Base-by-base conservation (phyloP, 1,139 yeast species). In the Chernovozyma sophiae-reginae region DNA sequence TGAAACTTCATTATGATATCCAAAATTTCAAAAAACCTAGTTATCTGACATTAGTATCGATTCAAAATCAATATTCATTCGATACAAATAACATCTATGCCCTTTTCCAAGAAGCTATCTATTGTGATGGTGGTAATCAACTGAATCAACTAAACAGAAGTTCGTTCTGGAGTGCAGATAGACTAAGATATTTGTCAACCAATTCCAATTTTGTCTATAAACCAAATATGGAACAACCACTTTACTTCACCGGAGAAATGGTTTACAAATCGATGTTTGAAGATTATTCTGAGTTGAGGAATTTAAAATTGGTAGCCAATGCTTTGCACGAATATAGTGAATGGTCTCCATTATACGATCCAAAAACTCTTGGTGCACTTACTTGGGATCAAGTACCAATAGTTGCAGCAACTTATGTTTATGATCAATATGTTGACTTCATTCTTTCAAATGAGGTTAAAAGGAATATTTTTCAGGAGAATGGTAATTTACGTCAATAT, bases 181-280 rank as follows among this genome's bases (percentile, higher is more conserved):
- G 74, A 35, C 47, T 64, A 26, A 56, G 75, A 34, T 49, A 53
- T 25, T 35, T 39, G 2, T 48, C 56, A 2, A 62, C 53, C 4
- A 56, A 65, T 42, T 46, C 45, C 14, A 38, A 45, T 12, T 68
- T 56, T 44, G 60, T 59, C 1, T 56, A 45, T 37, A 39, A 44
- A 6, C 38, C 36, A 17, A 42, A 41, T 4, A 38, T 16, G 35
- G 10, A 20, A 10, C 23, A 20, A 7, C 59, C 65, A 3, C 57
- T 71, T n/a, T 70, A 53, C 42, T 77, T 77, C 51, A 74, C 80
- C 1, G 79, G 81, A 6, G 82, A 77, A 47, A 75, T 77, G 78
- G 77, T 77, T 28, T 74, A 56, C 51, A 62, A 65, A 40, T 66
- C 72, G 12, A 73, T 74, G 73, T 67, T 53, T 44, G 73, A 70